Evolutionary conservation across 257 asterid species (phyloP).

Genomic region (Capsicum rhomboideum): DNA sequence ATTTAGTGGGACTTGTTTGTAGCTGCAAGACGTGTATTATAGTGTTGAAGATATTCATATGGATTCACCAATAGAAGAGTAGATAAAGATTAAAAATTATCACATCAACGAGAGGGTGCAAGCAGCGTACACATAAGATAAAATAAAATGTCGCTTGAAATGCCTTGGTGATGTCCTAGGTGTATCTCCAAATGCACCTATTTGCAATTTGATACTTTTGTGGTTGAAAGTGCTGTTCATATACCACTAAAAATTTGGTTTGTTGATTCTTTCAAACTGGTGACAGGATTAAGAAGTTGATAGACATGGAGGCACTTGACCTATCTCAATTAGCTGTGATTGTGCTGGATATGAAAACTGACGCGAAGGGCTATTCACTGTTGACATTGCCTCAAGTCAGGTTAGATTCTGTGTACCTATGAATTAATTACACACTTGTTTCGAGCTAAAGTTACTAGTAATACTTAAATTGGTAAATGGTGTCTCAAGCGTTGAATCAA

Average conservation of each 20-base stretch:
- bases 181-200: not conserved
- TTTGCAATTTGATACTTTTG: not conserved
- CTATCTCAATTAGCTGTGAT: conserved; percentile 67
- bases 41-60: not conserved
- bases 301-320: conserved; percentile 74
- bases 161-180: not conserved
- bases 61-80: not conserved
- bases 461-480: not conserved
- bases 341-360: conserved; percentile 82
- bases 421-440: not conserved
- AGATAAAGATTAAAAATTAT: not conserved
- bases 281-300: conserved; percentile 81
- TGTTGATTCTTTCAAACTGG: not conserved
- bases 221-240: not conserved
- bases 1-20: not conserved
- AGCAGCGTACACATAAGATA: not conserved
- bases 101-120: not conserved
- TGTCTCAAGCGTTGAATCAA: not conserved
- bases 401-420: conserved; percentile 24
- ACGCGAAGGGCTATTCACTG: conserved; percentile 88
- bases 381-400: conserved; percentile 95
- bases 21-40: not conserved
- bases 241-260: not conserved
- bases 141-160: not conserved
- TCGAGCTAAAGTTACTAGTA: not conserved